Evolutionary conservation across 2,329 filamentous ascomycete genomes (phyloP).

Genomic region (Calycina herbarum): DNA sequence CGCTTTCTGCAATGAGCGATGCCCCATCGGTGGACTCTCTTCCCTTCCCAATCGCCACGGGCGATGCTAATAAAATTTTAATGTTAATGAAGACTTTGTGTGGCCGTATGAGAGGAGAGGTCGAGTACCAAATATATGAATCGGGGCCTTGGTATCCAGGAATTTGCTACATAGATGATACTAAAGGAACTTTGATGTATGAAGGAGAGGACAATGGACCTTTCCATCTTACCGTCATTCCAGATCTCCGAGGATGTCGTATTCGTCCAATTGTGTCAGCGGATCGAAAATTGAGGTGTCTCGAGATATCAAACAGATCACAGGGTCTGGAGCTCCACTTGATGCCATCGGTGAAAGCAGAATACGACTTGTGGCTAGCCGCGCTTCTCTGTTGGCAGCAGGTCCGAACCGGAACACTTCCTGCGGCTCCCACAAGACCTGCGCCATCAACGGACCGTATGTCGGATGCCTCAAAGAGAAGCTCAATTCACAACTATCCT

Average conservation of each 20-base stretch:
- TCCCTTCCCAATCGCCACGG: slow-evolving; percentile 58
- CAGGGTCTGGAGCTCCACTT: slow-evolving; percentile 62
- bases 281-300: slow-evolving; percentile 48
- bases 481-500: slow-evolving; percentile 43
- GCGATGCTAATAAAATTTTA: slow-evolving; percentile 70
- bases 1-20: slow-evolving; percentile 45
- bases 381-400: slow-evolving; percentile 82
- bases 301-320: slow-evolving; percentile 56
- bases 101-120: slow-evolving; percentile 76
- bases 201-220: slow-evolving; percentile 67
- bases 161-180: slow-evolving; percentile 77
- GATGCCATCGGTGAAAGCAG: slow-evolving; percentile 61
- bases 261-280: slow-evolving; percentile 57
- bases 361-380: slow-evolving; percentile 78
- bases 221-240: slow-evolving; percentile 66
- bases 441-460: slow-evolving; percentile 28
- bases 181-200: slow-evolving; percentile 72
- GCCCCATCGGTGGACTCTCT: slow-evolving; percentile 61
- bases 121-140: slow-evolving; percentile 67
- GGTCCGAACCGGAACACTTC: slow-evolving; percentile 51
- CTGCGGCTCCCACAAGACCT: slow-evolving; percentile 24
- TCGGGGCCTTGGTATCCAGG: slow-evolving; percentile 66
- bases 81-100: slow-evolving; percentile 75
- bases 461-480: slow-evolving; percentile 37
- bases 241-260: slow-evolving; percentile 72